Evolutionary conservation across 768 basidiomycete species (phyloP).

Genomic region (Podaxis rugospora): DNA sequence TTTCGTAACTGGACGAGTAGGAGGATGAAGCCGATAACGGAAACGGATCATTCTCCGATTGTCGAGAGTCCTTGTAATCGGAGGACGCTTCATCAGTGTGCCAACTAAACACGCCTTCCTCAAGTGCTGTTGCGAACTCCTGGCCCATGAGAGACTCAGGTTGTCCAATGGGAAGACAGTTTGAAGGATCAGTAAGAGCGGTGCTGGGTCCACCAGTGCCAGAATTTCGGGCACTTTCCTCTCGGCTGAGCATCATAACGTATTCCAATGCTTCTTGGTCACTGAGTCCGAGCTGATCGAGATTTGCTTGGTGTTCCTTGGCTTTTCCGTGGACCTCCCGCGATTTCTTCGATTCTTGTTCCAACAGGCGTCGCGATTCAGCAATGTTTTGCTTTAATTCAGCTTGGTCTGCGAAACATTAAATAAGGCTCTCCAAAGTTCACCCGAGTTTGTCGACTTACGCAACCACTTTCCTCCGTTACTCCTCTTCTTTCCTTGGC

Average conservation of each 20-base stretch:
- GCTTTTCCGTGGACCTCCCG: slow-evolving; percentile 41
- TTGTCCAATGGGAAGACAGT: background rate
- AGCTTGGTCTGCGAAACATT: slow-evolving; percentile 43
- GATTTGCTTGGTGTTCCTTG: slow-evolving; percentile 50
- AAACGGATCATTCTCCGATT: slow-evolving; percentile 3
- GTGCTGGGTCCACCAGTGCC: slow-evolving; percentile 11
- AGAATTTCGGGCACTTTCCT: slow-evolving; percentile 45
- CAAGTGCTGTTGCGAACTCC: slow-evolving; percentile 18
- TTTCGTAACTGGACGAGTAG: slow-evolving; percentile 4
- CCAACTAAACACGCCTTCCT: slow-evolving; percentile 58
- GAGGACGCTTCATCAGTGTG: slow-evolving; percentile 29
- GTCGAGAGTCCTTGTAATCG: background rate
- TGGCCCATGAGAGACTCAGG: slow-evolving; percentile 2
- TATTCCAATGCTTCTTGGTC: slow-evolving; percentile 79
- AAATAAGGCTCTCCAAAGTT: slow-evolving; percentile 5
- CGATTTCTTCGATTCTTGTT: slow-evolving; percentile 39
- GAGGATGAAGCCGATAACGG: slow-evolving; percentile 6
- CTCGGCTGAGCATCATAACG: slow-evolving; percentile 78
- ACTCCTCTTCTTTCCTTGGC: slow-evolving; percentile 28
- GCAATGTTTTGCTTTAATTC: slow-evolving; percentile 60
- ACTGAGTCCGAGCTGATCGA: slow-evolving; percentile 64
- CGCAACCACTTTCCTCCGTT: slow-evolving; percentile 40
- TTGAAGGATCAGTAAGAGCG: background rate
- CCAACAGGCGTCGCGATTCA: slow-evolving; percentile 51
- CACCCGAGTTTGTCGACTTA: slow-evolving; percentile 22